Evolutionary conservation across 495 filamentous ascomycete genomes (phyloP), one percentile per base, ranked within the genome.

Genomic region (Penicillium nucicola): DNA sequence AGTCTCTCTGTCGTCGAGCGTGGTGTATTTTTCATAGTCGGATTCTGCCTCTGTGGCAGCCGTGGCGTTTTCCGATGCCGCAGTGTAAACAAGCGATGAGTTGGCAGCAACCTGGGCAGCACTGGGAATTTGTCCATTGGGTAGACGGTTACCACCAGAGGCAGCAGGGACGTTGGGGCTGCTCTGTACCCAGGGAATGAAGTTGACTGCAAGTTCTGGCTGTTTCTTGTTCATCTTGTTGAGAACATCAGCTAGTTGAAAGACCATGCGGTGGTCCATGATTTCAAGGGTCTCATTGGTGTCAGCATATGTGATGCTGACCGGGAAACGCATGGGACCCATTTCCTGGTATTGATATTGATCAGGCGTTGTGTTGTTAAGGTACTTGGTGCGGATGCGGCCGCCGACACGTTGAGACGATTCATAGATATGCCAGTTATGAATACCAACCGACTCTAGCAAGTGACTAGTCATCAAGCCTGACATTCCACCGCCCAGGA

Each of bases 301-400:
- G 22, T 71, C 71, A 0, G 65, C 53, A 57, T 80, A 76, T 0
- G 70, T 82, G 48, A 76, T 71, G 25, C 58, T 62, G 3, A 78
- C 68, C 5, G 77, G 71, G 28, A 84, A 88, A 4, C 85, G 73
- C 85, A 88, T 87, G 0, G 85, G 83, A 0, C 85, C 85, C 85
- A 89, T 88, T 58, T 89, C 85, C 33, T 88, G 84, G 48, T 88
- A 89, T 36, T 84, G 81, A 50, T 87, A 87, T 13, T 89, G 72
- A 19, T 82, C 79, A 0, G 84, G 82, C 7, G 33, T 41, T 1
- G 65, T 65, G 0, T 76, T 74, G 20, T 79, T 77, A 0, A 87
- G 73, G 46, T 87, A 86, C 35, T 76, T 75, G 4, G 84, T 86
- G 47, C 80, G 79, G 18, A 88, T 79, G 2, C 84, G 74, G 3